Conservation (phyloP, 176 grass and related monocot species). For the Otatea glauca region DNA sequence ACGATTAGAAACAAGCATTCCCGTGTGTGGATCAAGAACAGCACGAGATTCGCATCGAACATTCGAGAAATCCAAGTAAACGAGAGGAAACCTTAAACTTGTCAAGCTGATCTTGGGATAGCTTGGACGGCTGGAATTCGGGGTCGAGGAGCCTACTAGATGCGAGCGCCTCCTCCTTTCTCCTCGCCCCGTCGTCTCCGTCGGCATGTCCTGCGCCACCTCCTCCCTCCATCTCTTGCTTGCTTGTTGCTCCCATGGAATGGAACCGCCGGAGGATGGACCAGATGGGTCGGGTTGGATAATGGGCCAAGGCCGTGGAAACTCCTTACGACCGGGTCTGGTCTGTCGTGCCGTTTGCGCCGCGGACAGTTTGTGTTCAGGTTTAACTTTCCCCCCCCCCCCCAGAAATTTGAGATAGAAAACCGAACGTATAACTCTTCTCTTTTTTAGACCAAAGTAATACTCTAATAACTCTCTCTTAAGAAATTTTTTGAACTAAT, state of each 20-base stretch:
- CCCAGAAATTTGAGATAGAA: neutral
- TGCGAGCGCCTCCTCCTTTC: constrained; percentile 61
- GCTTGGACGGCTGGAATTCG: constrained; percentile 69
- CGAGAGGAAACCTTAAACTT: constrained; percentile 65
- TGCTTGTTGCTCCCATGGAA: constrained; percentile 31
- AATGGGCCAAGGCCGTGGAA: constrained; percentile 19
- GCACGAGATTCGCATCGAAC: neutral
- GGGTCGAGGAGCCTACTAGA: constrained; percentile 59
- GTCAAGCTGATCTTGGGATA: constrained; percentile 64
- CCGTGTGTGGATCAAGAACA: neutral
- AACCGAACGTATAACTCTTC: neutral
- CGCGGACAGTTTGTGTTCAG: neutral
- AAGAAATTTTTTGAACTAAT: neutral
- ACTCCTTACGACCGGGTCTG: neutral
- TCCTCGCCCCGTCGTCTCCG: constrained; percentile 39
- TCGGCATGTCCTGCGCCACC: constrained; percentile 25
- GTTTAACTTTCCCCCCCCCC: neutral
- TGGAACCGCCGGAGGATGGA: neutral
- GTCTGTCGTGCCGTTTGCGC: neutral
- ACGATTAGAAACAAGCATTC: neutral
- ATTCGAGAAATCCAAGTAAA: constrained; percentile 20
- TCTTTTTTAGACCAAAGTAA: too few relatives aligned
- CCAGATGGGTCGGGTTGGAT: neutral
- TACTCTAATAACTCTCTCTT: neutral
- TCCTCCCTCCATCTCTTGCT: constrained; percentile 25